phyloP scores from a whole-genome alignment of 805 yeast genomes.

The Kodamaea nitidulidarum region DNA sequence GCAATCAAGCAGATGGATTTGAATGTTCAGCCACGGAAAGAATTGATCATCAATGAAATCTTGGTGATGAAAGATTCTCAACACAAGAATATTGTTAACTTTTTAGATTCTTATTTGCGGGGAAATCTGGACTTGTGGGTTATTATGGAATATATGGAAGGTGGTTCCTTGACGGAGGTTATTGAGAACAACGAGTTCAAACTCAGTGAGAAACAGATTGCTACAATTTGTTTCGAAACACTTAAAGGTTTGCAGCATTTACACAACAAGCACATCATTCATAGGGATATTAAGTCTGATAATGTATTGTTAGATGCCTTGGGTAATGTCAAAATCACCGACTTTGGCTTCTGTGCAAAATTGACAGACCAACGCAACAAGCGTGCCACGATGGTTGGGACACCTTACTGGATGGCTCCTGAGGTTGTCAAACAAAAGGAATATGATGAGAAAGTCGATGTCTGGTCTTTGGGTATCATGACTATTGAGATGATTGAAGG shows the following conservation, averaged over 20 bases:
- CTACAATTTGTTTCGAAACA: conserved; percentile 87
- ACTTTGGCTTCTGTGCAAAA: conserved; percentile 57
- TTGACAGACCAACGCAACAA: conserved; percentile 68
- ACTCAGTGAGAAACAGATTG: conserved; percentile 82
- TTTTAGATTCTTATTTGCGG: conserved; percentile 82
- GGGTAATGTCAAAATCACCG: conserved; percentile 44
- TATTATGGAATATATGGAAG: conserved; percentile 99
- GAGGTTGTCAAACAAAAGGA: conserved; percentile 78
- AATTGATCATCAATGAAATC: conserved; percentile 91
- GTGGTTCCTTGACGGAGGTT: conserved; percentile 94
- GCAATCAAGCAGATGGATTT: conserved; percentile 97
- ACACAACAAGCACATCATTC: conserved; percentile 90
- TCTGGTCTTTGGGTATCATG: conserved; percentile 83
- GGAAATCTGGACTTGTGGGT: conserved; percentile 89
- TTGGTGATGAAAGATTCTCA: conserved; percentile 94
- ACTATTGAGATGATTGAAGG: conserved; percentile 85
- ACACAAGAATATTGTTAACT: conserved; percentile 92
- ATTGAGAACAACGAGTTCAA: conserved; percentile 77
- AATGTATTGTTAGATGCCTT: conserved; percentile 41
- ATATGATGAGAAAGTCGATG: conserved; percentile 77
- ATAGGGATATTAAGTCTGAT: conserved; percentile 48
- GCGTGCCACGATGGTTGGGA: conserved; percentile 83
- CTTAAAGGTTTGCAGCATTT: conserved; percentile 86
- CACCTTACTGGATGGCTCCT: conserved; percentile 91
- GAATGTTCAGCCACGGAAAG: conserved; percentile 88